Evolutionary conservation across 1,284 basidiomycete species (phyloP), one percentile per base, ranked within the genome.

Genomic region (Sporisorium iseilematis-ciliati): DNA sequence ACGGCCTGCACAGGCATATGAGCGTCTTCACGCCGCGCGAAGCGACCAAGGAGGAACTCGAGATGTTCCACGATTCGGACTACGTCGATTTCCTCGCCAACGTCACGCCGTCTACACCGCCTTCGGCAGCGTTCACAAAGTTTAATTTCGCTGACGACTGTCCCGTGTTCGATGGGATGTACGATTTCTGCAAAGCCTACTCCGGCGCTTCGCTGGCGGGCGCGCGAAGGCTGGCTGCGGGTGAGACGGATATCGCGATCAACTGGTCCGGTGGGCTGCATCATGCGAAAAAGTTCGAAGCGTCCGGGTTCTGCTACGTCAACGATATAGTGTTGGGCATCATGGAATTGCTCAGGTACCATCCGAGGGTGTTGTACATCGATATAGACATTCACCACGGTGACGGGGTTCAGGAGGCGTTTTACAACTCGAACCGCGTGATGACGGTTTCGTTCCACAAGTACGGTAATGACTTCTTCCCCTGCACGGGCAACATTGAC

Each of bases 401-500:
- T 8, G 97, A 99, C 83, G 97, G 96, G n/a, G 96, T 99, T 25
- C 96, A 99, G 82, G 96, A 99, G 85, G 97, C 97, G 0, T 99
- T 99, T 86, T 99, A 97, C 87, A 92, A 95, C 79, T 93, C 94
- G 40, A 96, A 99, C 81, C 91, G 97, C 23, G 96, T 99, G 65
- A 92, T 98, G 90, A 99, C 97, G 0, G 93, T 97, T 21, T 98
- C 96, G 0, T 99, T 99, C 87, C 96, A 99, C 89, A 99, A 99
- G 87, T 99, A 97, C 87, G 95, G 93, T 2, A 94, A 94, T 70
- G 94, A 97, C 83, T 99, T 99, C 88, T 99, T 99, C 67, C 83
- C 83, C 1, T 84, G 83, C 62, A 85, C 83, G 1, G 83, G 83
- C 42, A 79, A 83, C 61, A 78, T 84, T 31, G 72, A 69, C 29